Base-by-base conservation (phyloP, 2,329 filamentous ascomycete species). In the Phoma sp. region DNA sequence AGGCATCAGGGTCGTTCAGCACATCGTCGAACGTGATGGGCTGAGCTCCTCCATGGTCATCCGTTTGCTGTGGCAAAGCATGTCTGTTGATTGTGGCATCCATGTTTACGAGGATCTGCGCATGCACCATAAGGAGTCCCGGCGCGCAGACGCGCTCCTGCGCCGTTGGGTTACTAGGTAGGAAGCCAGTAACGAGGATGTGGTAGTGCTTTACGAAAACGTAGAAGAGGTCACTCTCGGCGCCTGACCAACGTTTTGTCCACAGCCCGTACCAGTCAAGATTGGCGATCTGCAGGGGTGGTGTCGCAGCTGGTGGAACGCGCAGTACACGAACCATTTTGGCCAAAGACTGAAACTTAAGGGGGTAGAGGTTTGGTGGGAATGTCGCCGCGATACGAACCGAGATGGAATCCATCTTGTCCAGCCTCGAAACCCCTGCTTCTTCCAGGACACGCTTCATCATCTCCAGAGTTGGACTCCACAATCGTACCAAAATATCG, bases 201-300 rank as follows among this genome's bases (percentile, higher is more conserved):
- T 93, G 90, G 65, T 90, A 96, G 71, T 95, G 88, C 75, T 96
- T 96, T 77, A 87, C 86, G 68, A 97, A 97, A 37, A 96, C 89
- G 76, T 93, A 96, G 71, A 96, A 91, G 28, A 97, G 80, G 68
- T 96, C 93, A 4, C 90, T 96, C 65, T 96, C 92, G 2, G 87
- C 86, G 12, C 93, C 93, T 57, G 86, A 88, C 93, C 93, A 97
- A 56, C 92, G 86, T 32, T 89, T 85, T 7, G 91, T 80, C 93
- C 93, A 97, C 1, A 87, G 87, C 1, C 91, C 91, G 65, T 89
- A 86, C 92, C 93, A 97, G 36, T 87, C 81, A n/a, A 96, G 87
- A 60, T 88, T 86, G 25, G 86, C 82, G 5, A 89, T 85, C 25
- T 87, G 84, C 32, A 92, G 72, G 1, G 91, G 88, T 47, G 88